These are phyloP conservation scores for Pisolithus sp. DNA, from an alignment of 768 basidiomycete genomes.

Conservation along the genomic window DNA sequence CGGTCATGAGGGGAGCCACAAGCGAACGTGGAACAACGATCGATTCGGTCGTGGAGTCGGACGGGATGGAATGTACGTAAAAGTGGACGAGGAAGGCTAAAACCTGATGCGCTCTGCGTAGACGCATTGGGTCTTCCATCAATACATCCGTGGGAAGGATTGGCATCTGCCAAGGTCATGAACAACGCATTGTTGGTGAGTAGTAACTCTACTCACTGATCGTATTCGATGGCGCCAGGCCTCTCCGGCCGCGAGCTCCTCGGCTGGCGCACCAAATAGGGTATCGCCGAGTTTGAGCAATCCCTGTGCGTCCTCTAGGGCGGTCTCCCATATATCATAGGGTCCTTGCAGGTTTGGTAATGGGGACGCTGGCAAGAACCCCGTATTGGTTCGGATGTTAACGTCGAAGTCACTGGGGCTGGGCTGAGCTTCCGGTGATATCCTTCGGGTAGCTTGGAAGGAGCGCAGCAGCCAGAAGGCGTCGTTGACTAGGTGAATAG, in stretches of 20 bases:
- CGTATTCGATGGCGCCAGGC: constrained; percentile 61
- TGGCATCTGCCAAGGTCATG: constrained; percentile 52
- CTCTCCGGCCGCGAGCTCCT: constrained; percentile 50
- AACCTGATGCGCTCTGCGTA: constrained; percentile 85
- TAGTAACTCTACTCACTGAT: constrained; percentile 41
- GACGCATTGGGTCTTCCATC: constrained; percentile 46
- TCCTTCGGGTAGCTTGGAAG: constrained; percentile 29
- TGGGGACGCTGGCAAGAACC: constrained; percentile 75
- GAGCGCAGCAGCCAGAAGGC: constrained; percentile 43
- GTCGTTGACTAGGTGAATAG: constrained; percentile 44
- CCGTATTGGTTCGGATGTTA: constrained; percentile 44
- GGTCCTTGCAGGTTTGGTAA: constrained; percentile 47
- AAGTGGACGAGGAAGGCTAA: constrained; percentile 86
- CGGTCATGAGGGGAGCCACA: constrained; percentile 66
- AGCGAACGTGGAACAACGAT: constrained; percentile 69
- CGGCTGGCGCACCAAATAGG: constrained; percentile 38
- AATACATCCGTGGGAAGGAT: constrained; percentile 53
- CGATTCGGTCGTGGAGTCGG: constrained; percentile 30
- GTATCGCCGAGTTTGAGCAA: constrained; percentile 56
- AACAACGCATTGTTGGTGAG: constrained; percentile 6
- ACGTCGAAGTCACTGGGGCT: constrained; percentile 49
- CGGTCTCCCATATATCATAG: constrained; percentile 69
- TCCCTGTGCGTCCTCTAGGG: constrained; percentile 47
- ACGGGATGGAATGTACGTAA: constrained; percentile 77
- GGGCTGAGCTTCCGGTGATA: constrained; percentile 26